Percentiles rank a stretch among this genome's conserved stretches.
phyloP scores from a whole-genome alignment of 306 rosid species.

The Vigna hirtella region DNA sequence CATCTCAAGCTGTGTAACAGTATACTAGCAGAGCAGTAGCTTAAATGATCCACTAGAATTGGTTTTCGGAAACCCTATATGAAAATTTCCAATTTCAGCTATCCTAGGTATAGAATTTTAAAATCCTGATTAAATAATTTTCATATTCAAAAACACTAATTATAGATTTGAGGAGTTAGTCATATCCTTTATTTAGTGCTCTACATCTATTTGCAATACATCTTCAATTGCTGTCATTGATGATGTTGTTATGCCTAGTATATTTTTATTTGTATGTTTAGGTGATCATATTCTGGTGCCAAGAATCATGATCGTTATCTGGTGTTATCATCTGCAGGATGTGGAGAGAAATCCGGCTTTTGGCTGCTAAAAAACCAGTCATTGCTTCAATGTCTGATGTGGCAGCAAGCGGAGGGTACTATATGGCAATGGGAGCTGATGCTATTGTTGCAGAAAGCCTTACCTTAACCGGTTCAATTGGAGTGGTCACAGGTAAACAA shows the following conservation, averaged over 20 bases:
- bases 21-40: neutral
- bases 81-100: neutral
- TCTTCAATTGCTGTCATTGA: conserved; percentile 5
- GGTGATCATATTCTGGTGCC: conserved; percentile 34
- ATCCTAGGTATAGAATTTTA: neutral
- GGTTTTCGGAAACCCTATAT: neutral
- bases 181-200: neutral
- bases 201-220: conserved; percentile 34
- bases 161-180: conserved; percentile 8
- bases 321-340: conserved; percentile 62
- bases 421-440: conserved; percentile 97
- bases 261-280: conserved; percentile 21
- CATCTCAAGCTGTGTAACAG: neutral
- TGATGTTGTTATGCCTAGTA: conserved; percentile 22
- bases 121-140: neutral
- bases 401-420: conserved; percentile 99
- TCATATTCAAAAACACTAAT: neutral
- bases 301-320: conserved; percentile 33
- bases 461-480: conserved; percentile 95
- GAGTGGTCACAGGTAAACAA: conserved; percentile 89
- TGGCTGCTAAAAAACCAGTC: conserved; percentile 93
- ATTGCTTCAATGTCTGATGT: conserved; percentile 96
- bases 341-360: conserved; percentile 99
- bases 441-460: conserved; percentile 92
- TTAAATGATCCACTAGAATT: neutral